These are phyloP conservation scores for Takashimella tepidaria DNA, from an alignment of 1,284 basidiomycete genomes.

Conservation along the genomic window DNA sequence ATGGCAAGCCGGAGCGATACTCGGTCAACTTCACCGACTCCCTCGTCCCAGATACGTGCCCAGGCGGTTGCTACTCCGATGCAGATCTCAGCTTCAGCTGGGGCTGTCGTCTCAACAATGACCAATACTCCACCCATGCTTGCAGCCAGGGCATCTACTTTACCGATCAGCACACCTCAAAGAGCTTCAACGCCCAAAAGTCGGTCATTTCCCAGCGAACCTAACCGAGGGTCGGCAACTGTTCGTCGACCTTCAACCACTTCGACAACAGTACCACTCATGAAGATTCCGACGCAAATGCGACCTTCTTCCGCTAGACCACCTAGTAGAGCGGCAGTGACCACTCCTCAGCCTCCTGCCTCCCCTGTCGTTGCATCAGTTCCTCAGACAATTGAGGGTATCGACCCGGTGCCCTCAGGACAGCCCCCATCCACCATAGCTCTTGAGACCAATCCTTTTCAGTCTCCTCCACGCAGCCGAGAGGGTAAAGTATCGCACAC, in stretches of 20 bases:
- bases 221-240: background rate
- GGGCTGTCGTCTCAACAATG: background rate
- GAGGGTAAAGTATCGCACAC: background rate
- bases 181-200: background rate
- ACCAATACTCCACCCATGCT: background rate
- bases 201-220: background rate
- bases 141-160: background rate
- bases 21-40: background rate
- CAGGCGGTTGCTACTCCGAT: background rate
- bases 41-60: background rate
- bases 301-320: background rate
- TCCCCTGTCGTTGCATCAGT: too few relatives aligned
- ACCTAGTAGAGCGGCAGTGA: background rate
- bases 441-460: background rate
- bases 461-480: background rate
- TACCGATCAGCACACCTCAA: background rate
- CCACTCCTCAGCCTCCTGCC: background rate
- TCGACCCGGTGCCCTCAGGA: background rate
- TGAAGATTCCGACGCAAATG: background rate
- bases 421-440: background rate
- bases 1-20: background rate
- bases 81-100: background rate
- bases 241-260: background rate
- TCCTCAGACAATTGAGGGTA: too few relatives aligned
- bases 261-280: background rate